phyloP scores from a whole-genome alignment of 306 rosid genomes.

The Biancaea sappan region DNA sequence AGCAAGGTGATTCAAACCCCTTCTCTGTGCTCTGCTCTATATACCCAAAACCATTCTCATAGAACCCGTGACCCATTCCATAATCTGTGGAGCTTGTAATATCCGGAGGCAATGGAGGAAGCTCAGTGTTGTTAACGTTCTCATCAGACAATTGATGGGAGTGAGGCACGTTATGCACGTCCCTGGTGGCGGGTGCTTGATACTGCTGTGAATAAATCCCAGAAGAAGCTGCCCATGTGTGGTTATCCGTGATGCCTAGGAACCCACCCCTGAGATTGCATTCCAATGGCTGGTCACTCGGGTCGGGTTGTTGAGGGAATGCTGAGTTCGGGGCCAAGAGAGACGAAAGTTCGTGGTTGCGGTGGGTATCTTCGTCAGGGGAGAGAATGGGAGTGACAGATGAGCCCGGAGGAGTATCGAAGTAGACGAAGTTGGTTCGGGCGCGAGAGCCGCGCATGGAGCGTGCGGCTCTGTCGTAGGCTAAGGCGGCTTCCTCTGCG shows the following conservation, averaged over 20 bases:
- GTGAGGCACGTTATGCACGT: neutral
- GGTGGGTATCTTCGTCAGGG: conserved; percentile 27
- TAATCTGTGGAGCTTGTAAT: conserved; percentile 7
- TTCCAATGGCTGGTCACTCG: neutral
- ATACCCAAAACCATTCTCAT: neutral
- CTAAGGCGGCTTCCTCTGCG: conserved; percentile 40
- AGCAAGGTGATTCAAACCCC: neutral
- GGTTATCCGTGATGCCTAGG: neutral
- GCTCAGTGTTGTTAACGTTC: conserved; percentile 15
- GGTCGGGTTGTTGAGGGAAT: conserved; percentile 9
- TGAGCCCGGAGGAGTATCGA: conserved; percentile 33
- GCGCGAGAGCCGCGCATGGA: conserved; percentile 43
- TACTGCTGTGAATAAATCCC: neutral
- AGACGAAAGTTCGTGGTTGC: conserved; percentile 24
- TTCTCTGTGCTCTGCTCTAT: neutral
- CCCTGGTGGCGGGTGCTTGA: neutral
- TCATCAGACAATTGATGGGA: conserved; percentile 16
- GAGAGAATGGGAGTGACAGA: conserved; percentile 41
- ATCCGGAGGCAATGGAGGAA: conserved; percentile 36
- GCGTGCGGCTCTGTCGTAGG: conserved; percentile 40
- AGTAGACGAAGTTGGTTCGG: conserved; percentile 39
- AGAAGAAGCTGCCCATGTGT: conserved; percentile 24
- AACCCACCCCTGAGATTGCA: neutral
- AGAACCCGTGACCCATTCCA: neutral
- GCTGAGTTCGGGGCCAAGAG: neutral